Percentiles rank a stretch among this genome's conserved stretches.
Evolutionary conservation across 2,329 filamentous ascomycete genomes (phyloP).

Genomic region (Helminthosporium solani): DNA sequence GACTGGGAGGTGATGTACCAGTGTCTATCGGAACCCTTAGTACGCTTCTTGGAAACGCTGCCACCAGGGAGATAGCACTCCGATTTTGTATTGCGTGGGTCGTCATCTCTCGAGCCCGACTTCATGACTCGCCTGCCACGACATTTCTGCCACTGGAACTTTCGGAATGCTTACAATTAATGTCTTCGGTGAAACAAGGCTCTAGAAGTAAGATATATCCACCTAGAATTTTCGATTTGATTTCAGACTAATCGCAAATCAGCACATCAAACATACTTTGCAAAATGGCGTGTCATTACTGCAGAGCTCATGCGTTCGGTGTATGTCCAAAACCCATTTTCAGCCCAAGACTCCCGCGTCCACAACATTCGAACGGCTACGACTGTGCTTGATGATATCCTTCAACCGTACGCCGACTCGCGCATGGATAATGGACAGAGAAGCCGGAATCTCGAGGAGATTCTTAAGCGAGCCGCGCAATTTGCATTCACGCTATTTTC

Average conservation of each 20-base stretch:
- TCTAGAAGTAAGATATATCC: conserved; percentile 17
- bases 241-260: conserved; percentile 3
- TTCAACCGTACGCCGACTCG: conserved; percentile 29
- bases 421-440: conserved; percentile 30
- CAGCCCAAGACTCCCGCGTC: conserved; percentile 24
- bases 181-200: conserved; percentile 8
- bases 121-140: conserved; percentile 12
- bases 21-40: conserved; percentile 25
- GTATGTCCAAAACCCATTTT: conserved; percentile 29
- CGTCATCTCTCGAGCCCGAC: conserved; percentile 24
- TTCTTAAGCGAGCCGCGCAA: conserved; percentile 35
- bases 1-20: conserved; percentile 21
- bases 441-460: conserved; percentile 35
- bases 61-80: conserved; percentile 30
- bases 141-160: conserved; percentile 34
- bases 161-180: conserved; percentile 20
- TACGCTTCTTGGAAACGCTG: conserved; percentile 28
- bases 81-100: conserved; percentile 37
- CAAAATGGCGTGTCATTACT: conserved; percentile 36
- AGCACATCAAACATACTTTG: conserved; percentile 22
- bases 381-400: conserved; percentile 25
- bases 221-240: background rate
- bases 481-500: conserved; percentile 41
- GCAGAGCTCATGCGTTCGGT: conserved; percentile 29
- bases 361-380: conserved; percentile 23